These are phyloP conservation scores for Arthrocladium fulminans DNA, from an alignment of 2,329 filamentous ascomycete genomes.

Conservation along the genomic window DNA sequence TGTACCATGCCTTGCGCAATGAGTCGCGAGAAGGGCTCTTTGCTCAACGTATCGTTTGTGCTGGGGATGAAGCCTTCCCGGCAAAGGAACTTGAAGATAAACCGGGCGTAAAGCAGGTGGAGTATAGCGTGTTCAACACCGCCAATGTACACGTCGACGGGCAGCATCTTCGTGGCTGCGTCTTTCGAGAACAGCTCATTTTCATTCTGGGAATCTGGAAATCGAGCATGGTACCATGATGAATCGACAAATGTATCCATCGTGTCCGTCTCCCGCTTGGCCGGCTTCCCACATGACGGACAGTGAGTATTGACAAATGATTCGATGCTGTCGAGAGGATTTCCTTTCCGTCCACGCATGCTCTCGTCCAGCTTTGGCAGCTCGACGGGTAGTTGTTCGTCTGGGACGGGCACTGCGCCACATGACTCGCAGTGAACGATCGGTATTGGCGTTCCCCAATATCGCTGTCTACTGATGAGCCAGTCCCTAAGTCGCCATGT, in stretches of 20 bases:
- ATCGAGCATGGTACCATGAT: conserved; percentile 86
- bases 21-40: conserved; percentile 73
- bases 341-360: conserved; percentile 60
- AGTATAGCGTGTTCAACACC: conserved; percentile 87
- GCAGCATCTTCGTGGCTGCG: conserved; percentile 50
- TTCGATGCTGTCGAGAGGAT: conserved; percentile 62
- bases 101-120: conserved; percentile 79
- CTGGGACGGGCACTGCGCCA: conserved; percentile 69
- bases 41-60: conserved; percentile 27
- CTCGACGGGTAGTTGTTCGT: conserved; percentile 64
- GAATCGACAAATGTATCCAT: conserved; percentile 97
- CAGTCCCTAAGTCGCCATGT: conserved; percentile 80
- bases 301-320: conserved; percentile 70
- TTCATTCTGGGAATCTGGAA: conserved; percentile 60
- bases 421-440: conserved; percentile 73
- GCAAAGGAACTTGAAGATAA: conserved; percentile 80
- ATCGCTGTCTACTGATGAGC: conserved; percentile 84
- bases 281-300: conserved; percentile 58
- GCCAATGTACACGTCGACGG: conserved; percentile 81
- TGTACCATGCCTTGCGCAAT: conserved; percentile 92
- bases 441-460: conserved; percentile 86
- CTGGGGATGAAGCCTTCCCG: conserved; percentile 32
- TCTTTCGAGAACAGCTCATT: conserved; percentile 53
- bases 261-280: conserved; percentile 79
- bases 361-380: conserved; percentile 62